phyloP scores from a whole-genome alignment of 768 basidiomycete species.

The Suillus plorans region DNA sequence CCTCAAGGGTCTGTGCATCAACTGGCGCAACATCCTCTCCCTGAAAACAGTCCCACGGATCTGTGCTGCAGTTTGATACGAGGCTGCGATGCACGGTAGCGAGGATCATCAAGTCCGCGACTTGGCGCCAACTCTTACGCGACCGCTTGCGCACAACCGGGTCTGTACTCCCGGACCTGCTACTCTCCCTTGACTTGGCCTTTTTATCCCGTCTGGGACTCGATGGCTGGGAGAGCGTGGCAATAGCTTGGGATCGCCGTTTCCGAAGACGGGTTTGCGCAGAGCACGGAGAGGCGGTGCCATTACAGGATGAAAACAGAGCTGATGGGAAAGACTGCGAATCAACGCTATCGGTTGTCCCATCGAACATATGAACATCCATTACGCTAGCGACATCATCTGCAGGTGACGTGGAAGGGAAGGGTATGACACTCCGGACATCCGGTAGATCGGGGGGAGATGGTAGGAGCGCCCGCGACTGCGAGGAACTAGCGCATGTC shows the following conservation, averaged over 20 bases:
- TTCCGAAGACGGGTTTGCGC: conserved; percentile 25
- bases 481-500: conserved; percentile 23
- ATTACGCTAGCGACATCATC: conserved; percentile 12
- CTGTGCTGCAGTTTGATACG: background rate
- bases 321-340: conserved; percentile 7
- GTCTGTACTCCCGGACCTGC: conserved; percentile 4
- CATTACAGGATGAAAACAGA: background rate
- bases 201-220: conserved; percentile 5
- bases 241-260: conserved; percentile 34
- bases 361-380: conserved; percentile 31
- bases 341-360: conserved; percentile 13
- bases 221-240: conserved; percentile 22
- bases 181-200: conserved; percentile 5
- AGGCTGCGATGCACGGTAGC: conserved; percentile 38
- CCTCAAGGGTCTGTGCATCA: conserved; percentile 15
- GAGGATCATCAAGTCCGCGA: conserved; percentile 37
- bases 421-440: conserved; percentile 35
- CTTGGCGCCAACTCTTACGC: conserved; percentile 31
- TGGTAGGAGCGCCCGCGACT: conserved; percentile 9
- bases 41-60: conserved; percentile 17
- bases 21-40: conserved; percentile 3
- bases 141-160: conserved; percentile 26
- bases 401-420: conserved; percentile 30
- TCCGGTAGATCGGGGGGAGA: conserved; percentile 26
- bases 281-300: conserved; percentile 9